Evolutionary conservation across 257 asterid genomes (phyloP).

Genomic region (Scutellaria barbata): DNA sequence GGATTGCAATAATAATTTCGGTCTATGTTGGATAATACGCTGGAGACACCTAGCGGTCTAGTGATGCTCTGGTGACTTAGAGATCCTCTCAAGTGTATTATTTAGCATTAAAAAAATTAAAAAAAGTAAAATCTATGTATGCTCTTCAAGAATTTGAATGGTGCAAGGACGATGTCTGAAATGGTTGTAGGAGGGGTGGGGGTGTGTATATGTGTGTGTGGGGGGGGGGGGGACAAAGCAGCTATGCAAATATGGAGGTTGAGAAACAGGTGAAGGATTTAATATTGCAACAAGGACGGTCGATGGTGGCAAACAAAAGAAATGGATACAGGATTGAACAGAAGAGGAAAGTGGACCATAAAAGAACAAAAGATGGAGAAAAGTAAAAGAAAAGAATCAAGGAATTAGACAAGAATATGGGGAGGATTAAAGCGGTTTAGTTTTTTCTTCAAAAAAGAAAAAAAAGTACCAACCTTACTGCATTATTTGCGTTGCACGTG

Average conservation of each 20-base stretch:
- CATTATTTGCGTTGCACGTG: no score
- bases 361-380: neutral
- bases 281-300: neutral
- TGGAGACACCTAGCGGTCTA: neutral
- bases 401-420: no score
- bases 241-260: neutral
- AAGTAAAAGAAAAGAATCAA: neutral
- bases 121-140: neutral
- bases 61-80: neutral
- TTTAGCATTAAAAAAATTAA: neutral
- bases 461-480: neutral
- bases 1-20: constrained; percentile 7
- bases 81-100: neutral
- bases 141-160: neutral
- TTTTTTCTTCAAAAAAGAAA: no score
- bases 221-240: neutral
- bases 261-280: neutral
- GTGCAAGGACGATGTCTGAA: neutral
- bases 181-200: neutral
- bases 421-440: neutral
- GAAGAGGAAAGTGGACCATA: neutral
- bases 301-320: neutral
- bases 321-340: neutral
- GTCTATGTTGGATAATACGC: neutral
- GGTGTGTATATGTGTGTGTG: no score